phyloP scores from a whole-genome alignment of 352 stramenopile genomes.

The Pythium biforme region DNA sequence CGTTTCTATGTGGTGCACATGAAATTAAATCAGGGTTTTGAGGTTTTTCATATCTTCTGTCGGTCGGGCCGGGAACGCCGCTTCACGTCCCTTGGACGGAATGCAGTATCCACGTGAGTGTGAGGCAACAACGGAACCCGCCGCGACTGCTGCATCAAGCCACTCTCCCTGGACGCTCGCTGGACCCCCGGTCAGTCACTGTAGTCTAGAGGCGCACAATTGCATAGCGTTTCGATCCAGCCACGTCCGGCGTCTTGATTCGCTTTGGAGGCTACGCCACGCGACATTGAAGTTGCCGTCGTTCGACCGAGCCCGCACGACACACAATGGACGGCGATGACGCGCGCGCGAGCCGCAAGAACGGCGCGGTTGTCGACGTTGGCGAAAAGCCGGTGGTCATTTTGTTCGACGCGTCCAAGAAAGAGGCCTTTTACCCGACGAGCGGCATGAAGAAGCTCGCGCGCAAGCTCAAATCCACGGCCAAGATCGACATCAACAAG shows the following conservation, averaged over 20 bases:
- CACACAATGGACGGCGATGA: conserved; percentile 24
- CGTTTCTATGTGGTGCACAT: conserved; percentile 15
- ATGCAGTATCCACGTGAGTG: background rate
- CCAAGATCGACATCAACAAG: conserved; percentile 95
- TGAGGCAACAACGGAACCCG: background rate
- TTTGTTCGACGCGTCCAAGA: conserved; percentile 93
- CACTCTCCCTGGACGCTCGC: background rate
- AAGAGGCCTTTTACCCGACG: conserved; percentile 90
- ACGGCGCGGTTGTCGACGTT: background rate
- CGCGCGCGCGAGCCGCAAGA: conserved; percentile 15
- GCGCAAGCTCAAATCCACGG: conserved; percentile 83
- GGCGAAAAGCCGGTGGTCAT: conserved; percentile 33
- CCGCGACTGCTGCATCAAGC: background rate
- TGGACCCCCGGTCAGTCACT: too few relatives aligned
- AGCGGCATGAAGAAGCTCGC: conserved; percentile 94
- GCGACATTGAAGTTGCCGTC: conserved; percentile 10
- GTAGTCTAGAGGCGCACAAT: too few relatives aligned
- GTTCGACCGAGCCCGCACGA: background rate
- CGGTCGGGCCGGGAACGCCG: background rate
- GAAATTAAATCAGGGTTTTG: conserved; percentile 10
- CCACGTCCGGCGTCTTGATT: background rate
- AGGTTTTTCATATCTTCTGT: conserved; percentile 22
- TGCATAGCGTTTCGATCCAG: too few relatives aligned
- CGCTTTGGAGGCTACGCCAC: background rate
- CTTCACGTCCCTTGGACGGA: conserved; percentile 21